Evolutionary conservation across 1,139 yeast genomes (phyloP).

Genomic region (Zhuliangozyma blackwelliae): DNA sequence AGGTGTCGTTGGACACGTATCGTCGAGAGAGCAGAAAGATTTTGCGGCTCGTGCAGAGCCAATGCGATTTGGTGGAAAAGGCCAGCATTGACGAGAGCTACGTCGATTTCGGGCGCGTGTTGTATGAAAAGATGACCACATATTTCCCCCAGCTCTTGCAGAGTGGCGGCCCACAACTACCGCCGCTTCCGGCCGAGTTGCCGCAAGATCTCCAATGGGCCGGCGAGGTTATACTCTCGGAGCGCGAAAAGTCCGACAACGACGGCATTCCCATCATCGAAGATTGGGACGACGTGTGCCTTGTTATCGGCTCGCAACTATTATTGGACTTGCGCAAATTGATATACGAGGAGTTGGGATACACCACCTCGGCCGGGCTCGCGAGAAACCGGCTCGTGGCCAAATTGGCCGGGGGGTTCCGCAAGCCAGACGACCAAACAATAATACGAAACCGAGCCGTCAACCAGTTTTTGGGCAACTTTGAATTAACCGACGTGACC

Average conservation of each 20-base stretch:
- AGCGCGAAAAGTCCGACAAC: conserved; percentile 9
- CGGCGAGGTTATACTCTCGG: conserved; percentile 20
- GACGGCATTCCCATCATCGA: conserved; percentile 7
- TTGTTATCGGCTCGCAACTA: conserved; percentile 61
- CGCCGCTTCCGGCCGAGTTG: conserved; percentile 46
- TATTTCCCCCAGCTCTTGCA: conserved; percentile 23
- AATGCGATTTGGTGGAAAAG: conserved; percentile 73
- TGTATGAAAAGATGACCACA: conserved; percentile 20
- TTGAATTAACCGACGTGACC: conserved; percentile 72
- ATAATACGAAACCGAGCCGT: conserved; percentile 52
- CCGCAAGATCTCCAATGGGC: conserved; percentile 27
- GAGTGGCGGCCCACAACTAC: conserved; percentile 30
- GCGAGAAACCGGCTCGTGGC: conserved; percentile 74
- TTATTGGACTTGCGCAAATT: conserved; percentile 50
- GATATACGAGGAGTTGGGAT: conserved; percentile 56
- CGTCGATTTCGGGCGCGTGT: conserved; percentile 64
- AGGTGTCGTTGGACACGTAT: conserved; percentile 89
- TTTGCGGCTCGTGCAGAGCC: conserved; percentile 50
- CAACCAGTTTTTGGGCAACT: conserved; percentile 50
- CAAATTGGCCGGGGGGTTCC: conserved; percentile 82
- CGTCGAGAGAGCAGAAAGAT: conserved; percentile 83
- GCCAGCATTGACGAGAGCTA: conserved; percentile 96
- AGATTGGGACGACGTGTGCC: conserved; percentile 86
- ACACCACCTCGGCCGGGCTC: conserved; percentile 89
- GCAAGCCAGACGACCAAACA: conserved; percentile 86